phyloP scores from a whole-genome alignment of 148 eudicot species.

The Silene conica region DNA sequence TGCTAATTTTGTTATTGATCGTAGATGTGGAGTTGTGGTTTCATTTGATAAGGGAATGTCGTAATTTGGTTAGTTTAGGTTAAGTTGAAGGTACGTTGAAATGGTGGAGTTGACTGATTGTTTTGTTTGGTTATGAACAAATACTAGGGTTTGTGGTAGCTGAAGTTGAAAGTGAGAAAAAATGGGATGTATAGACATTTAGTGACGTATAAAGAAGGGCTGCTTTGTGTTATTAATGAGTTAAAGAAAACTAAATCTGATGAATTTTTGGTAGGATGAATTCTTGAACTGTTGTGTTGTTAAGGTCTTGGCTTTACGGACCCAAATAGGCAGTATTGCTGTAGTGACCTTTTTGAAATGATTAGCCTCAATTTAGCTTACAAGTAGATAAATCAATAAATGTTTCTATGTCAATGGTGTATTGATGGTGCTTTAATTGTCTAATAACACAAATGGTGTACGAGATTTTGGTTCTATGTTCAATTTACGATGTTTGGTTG shows the following conservation, averaged over 20 bases:
- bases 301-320: not conserved
- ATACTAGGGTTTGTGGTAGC: not conserved
- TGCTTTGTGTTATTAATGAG: not conserved
- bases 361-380: not conserved
- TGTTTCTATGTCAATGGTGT: not conserved
- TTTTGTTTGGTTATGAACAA: too few relatives aligned
- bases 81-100: not conserved
- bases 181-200: not conserved
- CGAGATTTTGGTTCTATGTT: not conserved
- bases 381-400: not conserved
- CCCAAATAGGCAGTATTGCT: not conserved
- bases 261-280: not conserved
- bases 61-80: not conserved
- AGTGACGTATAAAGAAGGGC: not conserved
- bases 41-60: not conserved
- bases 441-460: not conserved
- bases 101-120: not conserved
- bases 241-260: not conserved
- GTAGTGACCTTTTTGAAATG: not conserved
- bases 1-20: too few relatives aligned
- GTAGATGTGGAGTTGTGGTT: not conserved
- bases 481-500: conserved; percentile 6
- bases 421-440: not conserved
- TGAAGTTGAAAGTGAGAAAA: not conserved
- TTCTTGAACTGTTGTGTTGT: not conserved